A percentile compares a stretch with the other conserved stretches of the same genome.
These are phyloP conservation scores for Polyrhizophydium stewartii DNA, from an alignment of 371 early-diverging fungal species.

Conservation along the genomic window DNA sequence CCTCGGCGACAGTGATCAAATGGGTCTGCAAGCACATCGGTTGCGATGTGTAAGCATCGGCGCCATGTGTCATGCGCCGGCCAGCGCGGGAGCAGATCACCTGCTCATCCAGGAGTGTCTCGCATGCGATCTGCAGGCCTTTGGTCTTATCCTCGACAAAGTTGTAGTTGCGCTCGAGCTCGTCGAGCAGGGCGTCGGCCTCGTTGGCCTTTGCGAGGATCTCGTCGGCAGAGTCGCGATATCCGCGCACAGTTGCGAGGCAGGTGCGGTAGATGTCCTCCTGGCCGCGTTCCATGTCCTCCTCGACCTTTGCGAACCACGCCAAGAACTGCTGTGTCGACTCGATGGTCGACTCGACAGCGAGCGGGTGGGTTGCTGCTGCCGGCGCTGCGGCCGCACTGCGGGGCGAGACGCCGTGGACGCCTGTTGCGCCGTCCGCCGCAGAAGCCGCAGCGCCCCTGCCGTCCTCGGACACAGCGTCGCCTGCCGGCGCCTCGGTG, in stretches of 20 bases:
- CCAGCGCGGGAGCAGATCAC: constrained; percentile 17
- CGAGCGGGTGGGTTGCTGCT: neutral
- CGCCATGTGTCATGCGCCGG: neutral
- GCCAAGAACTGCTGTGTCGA: constrained; percentile 84
- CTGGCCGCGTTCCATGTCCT: constrained; percentile 75
- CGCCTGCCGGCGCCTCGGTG: too few species aligned
- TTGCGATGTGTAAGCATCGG: neutral
- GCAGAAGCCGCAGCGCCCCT: constrained; percentile 15
- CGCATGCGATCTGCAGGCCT: constrained; percentile 73
- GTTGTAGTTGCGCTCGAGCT: constrained; percentile 60
- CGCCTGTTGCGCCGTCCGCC: constrained; percentile 10
- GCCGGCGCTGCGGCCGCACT: too few species aligned
- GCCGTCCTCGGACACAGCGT: constrained; percentile 1
- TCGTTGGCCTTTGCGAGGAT: constrained; percentile 57
- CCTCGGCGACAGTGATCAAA: constrained; percentile 61
- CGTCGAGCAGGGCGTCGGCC: constrained; percentile 50
- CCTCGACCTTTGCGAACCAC: constrained; percentile 77
- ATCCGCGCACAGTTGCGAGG: constrained; percentile 20
- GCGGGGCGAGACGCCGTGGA: neutral
- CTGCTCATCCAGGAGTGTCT: constrained; percentile 68
- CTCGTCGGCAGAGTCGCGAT: constrained; percentile 29
- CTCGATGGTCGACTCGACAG: constrained; percentile 46
- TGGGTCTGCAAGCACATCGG: constrained; percentile 37
- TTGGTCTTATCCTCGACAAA: constrained; percentile 72
- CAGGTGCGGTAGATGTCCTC: constrained; percentile 66